Evolutionary conservation across 2,329 filamentous ascomycete species (phyloP).

Genomic region (Arthroderma sp.): DNA sequence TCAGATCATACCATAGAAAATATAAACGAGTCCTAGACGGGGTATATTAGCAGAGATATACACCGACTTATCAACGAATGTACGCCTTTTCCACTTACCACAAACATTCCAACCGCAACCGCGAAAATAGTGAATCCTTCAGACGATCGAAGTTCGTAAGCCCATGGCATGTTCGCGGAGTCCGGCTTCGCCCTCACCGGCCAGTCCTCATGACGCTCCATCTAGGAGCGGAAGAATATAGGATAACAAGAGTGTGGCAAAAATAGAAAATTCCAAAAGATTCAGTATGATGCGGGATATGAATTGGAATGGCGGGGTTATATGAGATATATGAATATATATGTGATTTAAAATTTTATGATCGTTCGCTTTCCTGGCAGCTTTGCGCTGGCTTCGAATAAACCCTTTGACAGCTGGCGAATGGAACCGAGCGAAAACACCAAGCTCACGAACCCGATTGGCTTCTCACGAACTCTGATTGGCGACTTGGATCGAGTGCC

Average conservation of each 20-base stretch:
- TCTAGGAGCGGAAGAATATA: background rate
- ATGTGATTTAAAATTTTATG: background rate
- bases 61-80: background rate
- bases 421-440: background rate
- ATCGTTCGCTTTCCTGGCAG: background rate
- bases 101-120: constrained; percentile 6
- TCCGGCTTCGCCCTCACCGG: background rate
- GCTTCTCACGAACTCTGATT: background rate
- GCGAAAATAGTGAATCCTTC: constrained; percentile 6
- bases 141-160: constrained; percentile 2
- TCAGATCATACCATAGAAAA: constrained; percentile 1
- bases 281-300: background rate
- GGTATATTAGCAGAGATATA: background rate
- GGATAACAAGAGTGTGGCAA: background rate
- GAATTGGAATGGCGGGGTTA: background rate
- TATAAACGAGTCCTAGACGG: constrained; percentile 2
- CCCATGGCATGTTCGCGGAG: background rate
- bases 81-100: background rate
- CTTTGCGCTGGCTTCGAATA: background rate
- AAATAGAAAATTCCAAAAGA: background rate
- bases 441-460: background rate
- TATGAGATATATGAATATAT: background rate
- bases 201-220: background rate
- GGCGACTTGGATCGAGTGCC: background rate
- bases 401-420: background rate